phyloP scores from a whole-genome alignment of 1,284 basidiomycete genomes.

The Sanguinoderma infundibulare region DNA sequence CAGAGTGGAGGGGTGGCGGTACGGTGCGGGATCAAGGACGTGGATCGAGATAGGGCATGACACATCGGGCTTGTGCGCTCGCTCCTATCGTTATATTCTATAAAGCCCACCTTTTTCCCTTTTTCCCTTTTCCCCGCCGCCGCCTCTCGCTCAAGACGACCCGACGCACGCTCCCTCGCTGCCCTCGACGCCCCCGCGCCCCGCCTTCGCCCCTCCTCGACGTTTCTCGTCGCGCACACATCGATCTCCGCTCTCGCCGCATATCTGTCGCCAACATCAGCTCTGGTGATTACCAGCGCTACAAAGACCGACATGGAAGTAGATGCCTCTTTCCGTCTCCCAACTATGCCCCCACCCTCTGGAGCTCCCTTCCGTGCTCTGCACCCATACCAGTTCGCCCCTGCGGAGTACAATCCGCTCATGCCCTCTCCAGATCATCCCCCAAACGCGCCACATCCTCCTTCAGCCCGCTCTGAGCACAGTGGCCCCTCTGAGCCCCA shows the following conservation, averaged over 20 bases:
- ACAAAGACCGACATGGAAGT: conserved; percentile 34
- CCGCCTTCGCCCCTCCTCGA: neutral
- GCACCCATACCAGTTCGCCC: conserved; percentile 30
- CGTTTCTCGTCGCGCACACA: neutral
- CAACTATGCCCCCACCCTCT: conserved; percentile 28
- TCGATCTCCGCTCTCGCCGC: neutral
- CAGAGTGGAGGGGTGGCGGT: conserved; percentile 17
- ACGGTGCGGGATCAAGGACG: conserved; percentile 15
- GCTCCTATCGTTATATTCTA: conserved; percentile 24
- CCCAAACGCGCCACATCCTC: conserved; percentile 20
- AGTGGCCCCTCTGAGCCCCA: conserved; percentile 16
- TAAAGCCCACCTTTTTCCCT: conserved; percentile 27
- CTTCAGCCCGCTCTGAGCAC: conserved; percentile 12
- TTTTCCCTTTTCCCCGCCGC: conserved; percentile 23
- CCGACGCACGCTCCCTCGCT: neutral
- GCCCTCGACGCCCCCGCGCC: neutral
- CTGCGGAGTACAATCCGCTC: conserved; percentile 28
- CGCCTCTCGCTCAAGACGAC: conserved; percentile 14
- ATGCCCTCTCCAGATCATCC: conserved; percentile 26
- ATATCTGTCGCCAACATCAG: conserved; percentile 9
- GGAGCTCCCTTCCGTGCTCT: conserved; percentile 27
- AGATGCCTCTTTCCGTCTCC: conserved; percentile 32
- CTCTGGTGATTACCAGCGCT: conserved; percentile 32
- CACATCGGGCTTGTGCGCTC: conserved; percentile 13
- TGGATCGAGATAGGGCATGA: conserved; percentile 17